Conservation (phyloP, 192 early-diverging fungal species). For the Coemansia erecta region DNA sequence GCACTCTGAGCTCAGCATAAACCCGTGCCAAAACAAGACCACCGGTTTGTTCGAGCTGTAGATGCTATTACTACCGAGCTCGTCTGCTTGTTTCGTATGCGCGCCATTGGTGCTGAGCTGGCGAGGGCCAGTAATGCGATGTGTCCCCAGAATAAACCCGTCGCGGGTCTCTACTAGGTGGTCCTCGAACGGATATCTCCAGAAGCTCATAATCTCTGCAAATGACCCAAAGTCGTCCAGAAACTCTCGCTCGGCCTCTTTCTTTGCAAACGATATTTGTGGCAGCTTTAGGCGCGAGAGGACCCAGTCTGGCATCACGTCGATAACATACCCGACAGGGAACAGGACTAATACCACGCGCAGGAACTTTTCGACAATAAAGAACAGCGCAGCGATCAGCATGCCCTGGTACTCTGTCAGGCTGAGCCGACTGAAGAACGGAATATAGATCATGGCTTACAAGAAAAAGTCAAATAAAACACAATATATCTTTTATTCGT, state of each 20-base stretch:
- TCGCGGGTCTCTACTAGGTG: slow-evolving; percentile 84
- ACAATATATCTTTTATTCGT: not conserved
- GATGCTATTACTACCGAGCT: not conserved
- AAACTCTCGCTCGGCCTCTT: slow-evolving; percentile 35
- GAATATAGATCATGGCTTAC: slow-evolving; percentile 53
- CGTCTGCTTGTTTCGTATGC: not conserved
- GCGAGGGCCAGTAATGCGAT: slow-evolving; percentile 66
- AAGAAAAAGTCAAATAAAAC: not conserved
- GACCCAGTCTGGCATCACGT: slow-evolving; percentile 44
- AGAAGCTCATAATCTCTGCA: slow-evolving; percentile 53
- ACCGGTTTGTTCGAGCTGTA: slow-evolving; percentile 63
- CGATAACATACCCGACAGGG: slow-evolving; percentile 55
- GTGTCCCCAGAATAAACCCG: slow-evolving; percentile 79
- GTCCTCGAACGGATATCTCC: slow-evolving; percentile 81
- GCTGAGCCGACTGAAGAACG: slow-evolving; percentile 62
- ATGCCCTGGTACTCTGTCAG: slow-evolving; percentile 63
- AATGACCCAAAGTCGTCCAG: slow-evolving; percentile 54
- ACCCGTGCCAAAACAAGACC: slow-evolving; percentile 92
- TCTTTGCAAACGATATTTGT: slow-evolving; percentile 29
- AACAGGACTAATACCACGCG: slow-evolving; percentile 67
- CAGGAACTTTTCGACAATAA: slow-evolving; percentile 68
- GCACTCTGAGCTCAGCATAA: slow-evolving; percentile 90
- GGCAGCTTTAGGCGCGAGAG: slow-evolving; percentile 36
- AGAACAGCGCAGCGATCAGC: slow-evolving; percentile 60
- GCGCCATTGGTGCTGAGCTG: slow-evolving; percentile 18